Evolutionary conservation across 108 stramenopile genomes (phyloP), one percentile per base, ranked within the genome.

Genomic region (Nannochloropsis salina): DNA sequence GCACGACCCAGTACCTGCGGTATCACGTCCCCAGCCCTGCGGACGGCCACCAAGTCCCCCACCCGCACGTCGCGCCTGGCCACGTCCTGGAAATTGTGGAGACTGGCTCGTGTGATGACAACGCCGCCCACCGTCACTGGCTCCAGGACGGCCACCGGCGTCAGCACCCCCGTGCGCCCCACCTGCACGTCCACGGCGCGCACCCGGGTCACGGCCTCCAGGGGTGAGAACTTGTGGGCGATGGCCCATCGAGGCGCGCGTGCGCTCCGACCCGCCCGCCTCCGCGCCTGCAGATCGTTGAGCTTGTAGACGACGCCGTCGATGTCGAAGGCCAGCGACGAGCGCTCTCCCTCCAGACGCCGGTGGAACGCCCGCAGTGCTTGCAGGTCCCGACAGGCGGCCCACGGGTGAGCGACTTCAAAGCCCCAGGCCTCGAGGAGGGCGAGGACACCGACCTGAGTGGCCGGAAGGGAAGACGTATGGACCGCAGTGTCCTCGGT

Each of bases 261-360:
- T 20, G 86, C 92, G 10, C 93, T 93, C 11, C 86, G 85, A 20
- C 96, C 96, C 80, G 93, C 86, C n/a, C 61, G 42, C 86, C 80
- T 80, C 85, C 93, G 89, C 83, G 93, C 51, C 2, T 43, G 61
- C 9, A 89, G 80, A 10, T 92, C 83, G 45, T 93, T 90, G 1
- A 96, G 92, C 90, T 97, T 97, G 91, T 95, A 96, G 10, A 97
- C 97, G 43, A 93, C 95, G 6, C 96, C 96, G 92, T 98, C 96
- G 84, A 96, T 92, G 47, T 95, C 93, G 85, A 92, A 96, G 12
- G 92, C 93, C 81, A 93, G 90, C 9, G 88, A 85, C 43, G 86
- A 9, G 2, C 89, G 84, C 1, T 83, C 83, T 9, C 12, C 8
- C 2, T 21, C 84, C 74, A 90, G 2, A 12, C 42, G 42, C 15